A percentile compares a stretch with the other conserved stretches of the same genome.
phyloP scores from a whole-genome alignment of 805 yeast genomes.

The Saturnispora serradocipensis region DNA sequence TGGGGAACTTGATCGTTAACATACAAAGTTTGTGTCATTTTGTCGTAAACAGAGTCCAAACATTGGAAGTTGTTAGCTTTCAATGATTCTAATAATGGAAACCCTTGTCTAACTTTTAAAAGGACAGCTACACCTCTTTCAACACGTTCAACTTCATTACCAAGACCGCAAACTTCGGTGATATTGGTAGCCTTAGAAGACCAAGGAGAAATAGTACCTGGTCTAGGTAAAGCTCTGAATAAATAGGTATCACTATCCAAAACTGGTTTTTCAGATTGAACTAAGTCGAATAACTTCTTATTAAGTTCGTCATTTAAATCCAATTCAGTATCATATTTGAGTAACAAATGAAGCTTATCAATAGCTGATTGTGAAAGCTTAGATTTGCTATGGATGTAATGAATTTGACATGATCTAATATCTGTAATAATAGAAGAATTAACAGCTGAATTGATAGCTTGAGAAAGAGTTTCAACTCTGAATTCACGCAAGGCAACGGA shows the following conservation, averaged over 20 bases:
- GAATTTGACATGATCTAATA: conserved; percentile 68
- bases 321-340: conserved; percentile 65
- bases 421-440: conserved; percentile 58
- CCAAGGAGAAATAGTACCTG: conserved; percentile 99
- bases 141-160: conserved; percentile 61
- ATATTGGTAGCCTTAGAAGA: conserved; percentile 97
- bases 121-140: conserved; percentile 84
- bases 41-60: conserved; percentile 70
- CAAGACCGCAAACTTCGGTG: conserved; percentile 78
- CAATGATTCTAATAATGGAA: conserved; percentile 50
- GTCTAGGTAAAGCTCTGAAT: conserved; percentile 76
- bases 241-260: conserved; percentile 42
- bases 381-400: conserved; percentile 60
- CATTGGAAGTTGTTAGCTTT: conserved; percentile 40
- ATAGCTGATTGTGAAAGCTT: conserved; percentile 32
- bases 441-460: conserved; percentile 64
- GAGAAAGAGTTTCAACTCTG: conserved; percentile 64
- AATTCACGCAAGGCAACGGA: conserved; percentile 85
- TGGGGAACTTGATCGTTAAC: conserved; percentile 50
- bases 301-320: conserved; percentile 37
- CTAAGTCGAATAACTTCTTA: conserved; percentile 18
- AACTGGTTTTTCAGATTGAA: conserved; percentile 14
- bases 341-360: conserved; percentile 46
- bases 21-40: conserved; percentile 84
- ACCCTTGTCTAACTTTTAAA: conserved; percentile 62